Conservation (phyloP, 306 rosid genomes). For the Geum urbanum region DNA sequence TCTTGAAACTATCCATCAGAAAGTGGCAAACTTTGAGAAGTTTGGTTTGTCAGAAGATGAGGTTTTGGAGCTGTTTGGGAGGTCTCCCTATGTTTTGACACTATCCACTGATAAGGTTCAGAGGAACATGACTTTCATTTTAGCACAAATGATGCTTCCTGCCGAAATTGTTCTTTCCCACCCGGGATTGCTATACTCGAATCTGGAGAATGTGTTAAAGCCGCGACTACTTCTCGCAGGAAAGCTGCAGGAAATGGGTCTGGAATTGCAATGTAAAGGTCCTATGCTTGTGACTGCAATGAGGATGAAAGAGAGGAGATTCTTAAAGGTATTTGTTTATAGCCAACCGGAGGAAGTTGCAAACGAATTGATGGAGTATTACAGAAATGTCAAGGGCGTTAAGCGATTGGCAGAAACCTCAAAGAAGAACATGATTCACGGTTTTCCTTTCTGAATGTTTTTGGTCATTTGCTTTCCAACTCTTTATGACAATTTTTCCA, state of each 20-base stretch:
- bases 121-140: conserved; percentile 78
- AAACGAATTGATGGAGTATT: conserved; percentile 54
- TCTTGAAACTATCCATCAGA: conserved; percentile 50
- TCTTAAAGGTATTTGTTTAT: conserved; percentile 36
- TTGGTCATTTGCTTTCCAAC: not conserved
- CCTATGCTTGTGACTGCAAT: conserved; percentile 31
- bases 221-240: conserved; percentile 50
- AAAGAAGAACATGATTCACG: conserved; percentile 32
- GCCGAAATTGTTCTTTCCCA: conserved; percentile 41
- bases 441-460: conserved; percentile 63
- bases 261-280: conserved; percentile 23
- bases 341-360: conserved; percentile 53
- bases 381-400: conserved; percentile 43
- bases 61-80: conserved; percentile 45
- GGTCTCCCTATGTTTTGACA: conserved; percentile 49
- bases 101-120: conserved; percentile 72
- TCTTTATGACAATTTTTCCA: not conserved
- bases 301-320: conserved; percentile 71
- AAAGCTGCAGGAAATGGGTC: conserved; percentile 60
- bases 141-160: conserved; percentile 66
- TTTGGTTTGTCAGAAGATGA: conserved; percentile 72
- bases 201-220: conserved; percentile 60
- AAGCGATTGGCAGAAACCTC: conserved; percentile 65
- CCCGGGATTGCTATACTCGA: conserved; percentile 50
- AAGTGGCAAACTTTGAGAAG: conserved; percentile 48